Evolutionary conservation across 2,329 filamentous ascomycete genomes (phyloP), one percentile per base, ranked within the genome.

Genomic region (Aspergillus proliferans): DNA sequence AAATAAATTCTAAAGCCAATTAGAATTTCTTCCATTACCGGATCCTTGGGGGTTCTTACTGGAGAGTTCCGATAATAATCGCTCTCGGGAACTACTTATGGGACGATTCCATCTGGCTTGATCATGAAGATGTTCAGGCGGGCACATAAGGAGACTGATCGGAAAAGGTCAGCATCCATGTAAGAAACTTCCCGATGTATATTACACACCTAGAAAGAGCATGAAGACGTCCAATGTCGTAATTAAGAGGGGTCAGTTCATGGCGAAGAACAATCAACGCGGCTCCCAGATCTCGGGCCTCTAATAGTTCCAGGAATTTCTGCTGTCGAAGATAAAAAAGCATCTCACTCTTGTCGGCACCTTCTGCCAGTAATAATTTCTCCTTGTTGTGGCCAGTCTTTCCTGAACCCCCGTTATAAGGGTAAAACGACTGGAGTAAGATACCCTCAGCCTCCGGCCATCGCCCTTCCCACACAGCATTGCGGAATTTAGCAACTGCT

Each of bases 301-400:
- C 91, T 40, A 98, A 73, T 7, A 95, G 74, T 71, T 98, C 93
- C 26, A 98, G 76, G 61, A 92, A 98, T 68, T 97, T 97, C 66
- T 98, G 93, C 65, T 95, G 87, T 55, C 92, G 81, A 60, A 98
- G 76, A 75, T 84, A 85, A 67, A 97, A 96, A 43, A 85, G 80
- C 86, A 98, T 92, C 46, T 86, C 77, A 57, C 85, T 83, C 49
- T 80, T 79, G 60, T 95, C 86, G 6, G 88, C 86, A 21, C 82
- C 85, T 40, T 87, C 81, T 14, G 85, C 82, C 47, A 97, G 77
- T 14, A 88, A 81, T 47, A 98, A 73, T 2, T 85, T 88, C 55
- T 81, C 68, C 39, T 64, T 63, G 7, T 52, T 52, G 8, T 55
- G 26, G 4, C 52, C 44, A 28, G 60, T 56, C 34, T 61, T 56